These are phyloP conservation scores for Juglanconis oblonga DNA, from an alignment of 2,329 filamentous ascomycete genomes.

Conservation along the genomic window DNA sequence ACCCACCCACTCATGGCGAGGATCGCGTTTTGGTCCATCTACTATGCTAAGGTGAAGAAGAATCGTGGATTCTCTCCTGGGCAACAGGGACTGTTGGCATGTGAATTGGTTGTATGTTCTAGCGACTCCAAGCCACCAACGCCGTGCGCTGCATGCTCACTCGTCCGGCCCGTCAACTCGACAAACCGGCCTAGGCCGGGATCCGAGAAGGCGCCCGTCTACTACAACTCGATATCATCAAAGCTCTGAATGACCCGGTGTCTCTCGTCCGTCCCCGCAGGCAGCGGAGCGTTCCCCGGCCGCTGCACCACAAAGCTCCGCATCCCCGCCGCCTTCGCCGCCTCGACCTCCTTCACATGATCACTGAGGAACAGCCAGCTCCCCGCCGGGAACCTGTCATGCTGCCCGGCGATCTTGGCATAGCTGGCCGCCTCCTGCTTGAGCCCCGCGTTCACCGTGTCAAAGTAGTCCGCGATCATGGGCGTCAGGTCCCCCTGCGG, in stretches of 20 bases:
- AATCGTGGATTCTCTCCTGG: no score
- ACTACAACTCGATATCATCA: constrained; percentile 23
- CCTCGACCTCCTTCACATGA: constrained; percentile 67
- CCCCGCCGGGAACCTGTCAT: constrained; percentile 42
- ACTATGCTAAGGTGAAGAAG: no score
- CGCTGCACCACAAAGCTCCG: constrained; percentile 59
- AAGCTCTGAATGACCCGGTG: constrained; percentile 31
- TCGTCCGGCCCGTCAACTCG: background rate
- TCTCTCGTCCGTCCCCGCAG: constrained; percentile 33
- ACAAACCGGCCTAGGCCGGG: background rate
- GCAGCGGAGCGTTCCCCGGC: constrained; percentile 67
- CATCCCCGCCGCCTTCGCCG: constrained; percentile 62
- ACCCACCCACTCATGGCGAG: no score
- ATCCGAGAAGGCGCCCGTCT: background rate
- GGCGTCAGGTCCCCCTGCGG: constrained; percentile 56
- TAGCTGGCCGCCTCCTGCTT: constrained; percentile 71
- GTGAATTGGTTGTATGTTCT: no score
- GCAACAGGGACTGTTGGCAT: no score
- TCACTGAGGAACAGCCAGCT: constrained; percentile 79
- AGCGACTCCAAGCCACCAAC: no score
- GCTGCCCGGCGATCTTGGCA: constrained; percentile 54
- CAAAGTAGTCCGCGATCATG: constrained; percentile 67
- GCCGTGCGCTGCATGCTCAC: background rate
- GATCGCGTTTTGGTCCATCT: no score
- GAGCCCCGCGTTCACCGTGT: constrained; percentile 75